Evolutionary conservation across 1,284 basidiomycete species (phyloP).

Genomic region (Spongispora temasekensis): DNA sequence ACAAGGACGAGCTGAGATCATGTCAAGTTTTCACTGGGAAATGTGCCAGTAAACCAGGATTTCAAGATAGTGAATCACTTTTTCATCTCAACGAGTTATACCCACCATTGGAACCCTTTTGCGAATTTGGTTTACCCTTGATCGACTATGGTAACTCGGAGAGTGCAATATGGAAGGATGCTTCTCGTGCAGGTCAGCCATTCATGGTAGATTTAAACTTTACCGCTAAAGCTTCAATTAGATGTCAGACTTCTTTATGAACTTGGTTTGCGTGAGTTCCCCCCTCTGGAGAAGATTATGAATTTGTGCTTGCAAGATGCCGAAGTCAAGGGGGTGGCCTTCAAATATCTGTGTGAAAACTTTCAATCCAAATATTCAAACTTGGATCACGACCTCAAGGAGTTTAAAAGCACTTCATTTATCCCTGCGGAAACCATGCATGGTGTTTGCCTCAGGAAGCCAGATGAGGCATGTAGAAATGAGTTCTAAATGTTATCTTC

Average conservation of each 20-base stretch:
- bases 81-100: constrained; percentile 73
- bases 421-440: constrained; percentile 68
- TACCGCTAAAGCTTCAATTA: not conserved
- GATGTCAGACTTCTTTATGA: constrained; percentile 56
- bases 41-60: not conserved
- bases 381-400: constrained; percentile 55
- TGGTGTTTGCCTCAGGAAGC: constrained; percentile 51
- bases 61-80: no score
- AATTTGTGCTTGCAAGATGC: constrained; percentile 56
- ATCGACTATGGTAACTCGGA: constrained; percentile 73
- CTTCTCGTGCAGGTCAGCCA: not conserved
- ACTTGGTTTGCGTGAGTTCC: constrained; percentile 73
- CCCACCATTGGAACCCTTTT: constrained; percentile 76
- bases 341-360: constrained; percentile 78
- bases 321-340: constrained; percentile 50
- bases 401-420: constrained; percentile 62
- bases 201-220: not conserved
- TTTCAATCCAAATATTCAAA: constrained; percentile 57
- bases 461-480: constrained; percentile 58
- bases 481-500: no score
- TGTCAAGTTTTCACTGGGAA: constrained; percentile 70
- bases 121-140: constrained; percentile 73
- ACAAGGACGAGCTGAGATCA: constrained; percentile 45
- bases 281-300: constrained; percentile 68
- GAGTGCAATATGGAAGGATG: constrained; percentile 71